These are phyloP conservation scores for Pseudofabraea citricarpa DNA, from an alignment of 2,329 filamentous ascomycete species.

Conservation along the genomic window DNA sequence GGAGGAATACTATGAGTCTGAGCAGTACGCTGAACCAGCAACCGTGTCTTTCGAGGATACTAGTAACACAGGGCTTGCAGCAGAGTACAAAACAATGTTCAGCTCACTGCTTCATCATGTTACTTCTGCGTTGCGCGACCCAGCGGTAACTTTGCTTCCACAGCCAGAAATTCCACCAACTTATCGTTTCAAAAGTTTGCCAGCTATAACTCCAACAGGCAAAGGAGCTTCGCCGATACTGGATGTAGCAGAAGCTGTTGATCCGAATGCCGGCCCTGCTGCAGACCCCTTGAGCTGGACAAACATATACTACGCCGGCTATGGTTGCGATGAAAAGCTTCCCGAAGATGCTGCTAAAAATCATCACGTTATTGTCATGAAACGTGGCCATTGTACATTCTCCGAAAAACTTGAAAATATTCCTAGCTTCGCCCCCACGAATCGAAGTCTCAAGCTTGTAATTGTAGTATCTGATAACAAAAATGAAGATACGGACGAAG, in stretches of 20 bases:
- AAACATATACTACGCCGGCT: constrained; percentile 64
- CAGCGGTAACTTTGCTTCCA: constrained; percentile 32
- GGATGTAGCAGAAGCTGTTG: constrained; percentile 40
- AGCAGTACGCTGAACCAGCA: constrained; percentile 10
- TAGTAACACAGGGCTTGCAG: constrained; percentile 17
- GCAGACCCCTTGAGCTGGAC: constrained; percentile 57
- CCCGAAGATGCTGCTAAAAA: constrained; percentile 42
- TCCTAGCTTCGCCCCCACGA: constrained; percentile 65
- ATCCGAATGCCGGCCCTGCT: constrained; percentile 28
- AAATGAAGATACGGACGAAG: constrained; percentile 22
- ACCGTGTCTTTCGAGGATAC: constrained; percentile 13
- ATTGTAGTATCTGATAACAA: constrained; percentile 63
- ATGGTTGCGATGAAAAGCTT: constrained; percentile 56
- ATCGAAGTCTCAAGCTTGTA: constrained; percentile 69
- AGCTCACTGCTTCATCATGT: constrained; percentile 45
- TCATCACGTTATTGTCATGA: constrained; percentile 76
- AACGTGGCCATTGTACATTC: constrained; percentile 80
- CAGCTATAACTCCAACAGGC: constrained; percentile 44
- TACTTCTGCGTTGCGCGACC: constrained; percentile 43
- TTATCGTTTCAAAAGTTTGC: constrained; percentile 30
- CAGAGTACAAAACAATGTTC: constrained; percentile 31
- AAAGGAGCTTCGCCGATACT: constrained; percentile 66
- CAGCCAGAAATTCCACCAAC: constrained; percentile 25
- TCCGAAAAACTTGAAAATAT: constrained; percentile 78
- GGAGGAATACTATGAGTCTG: constrained; percentile 16